These are phyloP conservation scores for Boletus vermiculosoides DNA, from an alignment of 768 basidiomycete genomes.

Conservation along the genomic window DNA sequence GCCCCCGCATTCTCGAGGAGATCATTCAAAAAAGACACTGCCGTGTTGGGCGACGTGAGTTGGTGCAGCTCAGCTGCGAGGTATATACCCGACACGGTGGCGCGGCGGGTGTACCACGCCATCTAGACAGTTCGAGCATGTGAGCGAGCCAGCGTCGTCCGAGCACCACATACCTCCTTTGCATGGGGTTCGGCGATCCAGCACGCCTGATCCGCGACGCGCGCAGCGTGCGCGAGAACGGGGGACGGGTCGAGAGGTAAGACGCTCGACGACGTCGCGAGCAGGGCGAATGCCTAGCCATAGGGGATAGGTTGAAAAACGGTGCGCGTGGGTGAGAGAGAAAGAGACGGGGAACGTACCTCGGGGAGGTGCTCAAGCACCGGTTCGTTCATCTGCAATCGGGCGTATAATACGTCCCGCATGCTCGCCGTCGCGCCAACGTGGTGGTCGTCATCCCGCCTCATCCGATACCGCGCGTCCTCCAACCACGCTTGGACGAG, in stretches of 20 bases:
- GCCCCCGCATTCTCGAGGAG: constrained; percentile 52
- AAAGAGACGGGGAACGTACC: constrained; percentile 38
- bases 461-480: constrained; percentile 58
- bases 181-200: constrained; percentile 51
- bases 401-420: constrained; percentile 50
- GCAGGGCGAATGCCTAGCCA: constrained; percentile 66
- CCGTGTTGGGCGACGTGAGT: constrained; percentile 70
- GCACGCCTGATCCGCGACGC: constrained; percentile 72
- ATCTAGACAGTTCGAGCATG: constrained; percentile 38
- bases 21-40: constrained; percentile 61
- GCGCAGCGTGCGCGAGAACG: constrained; percentile 56
- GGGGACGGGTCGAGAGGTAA: constrained; percentile 59
- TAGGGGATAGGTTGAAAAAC: too few relatives aligned
- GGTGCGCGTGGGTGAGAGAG: background rate
- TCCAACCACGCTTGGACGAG: constrained; percentile 75
- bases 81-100: constrained; percentile 65
- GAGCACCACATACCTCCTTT: constrained; percentile 47
- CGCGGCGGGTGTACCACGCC: constrained; percentile 71
- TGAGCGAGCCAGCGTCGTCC: background rate
- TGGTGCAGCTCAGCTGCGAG: constrained; percentile 82
- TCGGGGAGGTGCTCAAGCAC: constrained; percentile 66
- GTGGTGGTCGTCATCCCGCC: constrained; percentile 5
- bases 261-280: constrained; percentile 51
- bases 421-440: constrained; percentile 29
- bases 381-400: constrained; percentile 66